Evolutionary conservation across 768 basidiomycete species (phyloP), one percentile per base, ranked within the genome.

Genomic region (Tulasnella sp.): DNA sequence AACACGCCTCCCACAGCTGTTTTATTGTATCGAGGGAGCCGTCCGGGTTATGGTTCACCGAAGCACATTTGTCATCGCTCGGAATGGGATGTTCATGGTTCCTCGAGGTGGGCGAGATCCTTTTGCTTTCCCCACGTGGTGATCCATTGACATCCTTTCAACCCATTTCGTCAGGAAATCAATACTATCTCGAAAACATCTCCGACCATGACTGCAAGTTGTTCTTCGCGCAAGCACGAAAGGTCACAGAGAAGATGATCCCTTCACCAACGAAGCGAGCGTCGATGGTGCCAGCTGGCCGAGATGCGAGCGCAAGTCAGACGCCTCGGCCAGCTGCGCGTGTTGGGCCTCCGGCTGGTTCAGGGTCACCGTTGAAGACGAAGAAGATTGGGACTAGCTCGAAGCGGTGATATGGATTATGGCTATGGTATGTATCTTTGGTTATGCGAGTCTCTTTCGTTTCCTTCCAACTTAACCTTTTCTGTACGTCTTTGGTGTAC

Each of bases 151-250:
- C 14, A 11, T n/a, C 39, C 36, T 72, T 31, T 38, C 58, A n/a
- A n/a, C n/a, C n/a, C n/a, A n/a, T 36, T 29, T 75, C 74, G 25
- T 19, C 79, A 96, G 95, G 95, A 25, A 99, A 99, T 82, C 88
- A 88, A 11, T 99, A 99, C 82, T 89, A 89, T 77, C 94, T 99
- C 80, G 89, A 93, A 81, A 99, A 98, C 83, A 91, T 97, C 29
- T 88, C 87, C 25, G 87, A 91, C 69, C 89, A 92, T 42, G 90
- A 92, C 70, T 94, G 91, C 29, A 89, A 88, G 80, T 83, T 99
- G 9, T 97, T 97, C 85, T 99, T 98, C 84, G 91, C 94, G 0
- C 97, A 98, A 84, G 93, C 93, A 0, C 87, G 91, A 37, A 86
- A 88, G 80, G 79, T 88, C 39, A 80, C 83, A 0, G 78, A 76